Evolutionary conservation across 345 rosid species (phyloP).

Genomic region (Euphorbia lathyris): DNA sequence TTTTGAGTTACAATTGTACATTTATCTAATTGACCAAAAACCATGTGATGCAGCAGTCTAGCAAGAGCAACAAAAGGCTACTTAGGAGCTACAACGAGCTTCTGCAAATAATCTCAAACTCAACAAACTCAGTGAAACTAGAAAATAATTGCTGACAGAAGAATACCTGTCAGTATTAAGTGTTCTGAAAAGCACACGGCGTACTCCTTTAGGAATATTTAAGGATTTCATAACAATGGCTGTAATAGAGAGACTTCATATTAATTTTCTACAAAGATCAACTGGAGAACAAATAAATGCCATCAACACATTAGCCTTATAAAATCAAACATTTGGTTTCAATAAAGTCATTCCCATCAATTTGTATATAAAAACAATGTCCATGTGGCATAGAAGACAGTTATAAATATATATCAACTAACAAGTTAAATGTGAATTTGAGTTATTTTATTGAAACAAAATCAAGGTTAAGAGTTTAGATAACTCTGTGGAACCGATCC

Average conservation of each 20-base stretch:
- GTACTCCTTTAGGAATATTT: constrained; percentile 69
- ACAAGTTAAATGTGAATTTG: too few relatives aligned
- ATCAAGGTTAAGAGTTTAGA: too few relatives aligned
- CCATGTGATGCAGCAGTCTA: background rate
- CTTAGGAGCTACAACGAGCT: background rate
- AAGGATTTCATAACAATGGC: constrained; percentile 86
- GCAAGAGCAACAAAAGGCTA: background rate
- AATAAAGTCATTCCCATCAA: too few relatives aligned
- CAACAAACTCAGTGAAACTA: background rate
- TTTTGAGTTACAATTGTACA: background rate
- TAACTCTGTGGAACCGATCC: too few relatives aligned
- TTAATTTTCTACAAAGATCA: background rate
- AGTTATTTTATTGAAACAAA: too few relatives aligned
- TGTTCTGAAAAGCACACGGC: constrained; percentile 84
- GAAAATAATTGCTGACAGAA: background rate
- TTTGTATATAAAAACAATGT: too few relatives aligned
- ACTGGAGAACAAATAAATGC: background rate
- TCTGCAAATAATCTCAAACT: background rate
- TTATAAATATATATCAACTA: too few relatives aligned
- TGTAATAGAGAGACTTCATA: constrained; percentile 17
- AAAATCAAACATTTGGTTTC: background rate
- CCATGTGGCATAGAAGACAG: too few relatives aligned
- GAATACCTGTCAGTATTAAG: constrained; percentile 72
- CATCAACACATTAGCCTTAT: background rate
- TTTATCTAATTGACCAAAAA: background rate